These are phyloP conservation scores for Solanum hybrid DNA, from an alignment of 305 asterid genomes.

Conservation along the genomic window DNA sequence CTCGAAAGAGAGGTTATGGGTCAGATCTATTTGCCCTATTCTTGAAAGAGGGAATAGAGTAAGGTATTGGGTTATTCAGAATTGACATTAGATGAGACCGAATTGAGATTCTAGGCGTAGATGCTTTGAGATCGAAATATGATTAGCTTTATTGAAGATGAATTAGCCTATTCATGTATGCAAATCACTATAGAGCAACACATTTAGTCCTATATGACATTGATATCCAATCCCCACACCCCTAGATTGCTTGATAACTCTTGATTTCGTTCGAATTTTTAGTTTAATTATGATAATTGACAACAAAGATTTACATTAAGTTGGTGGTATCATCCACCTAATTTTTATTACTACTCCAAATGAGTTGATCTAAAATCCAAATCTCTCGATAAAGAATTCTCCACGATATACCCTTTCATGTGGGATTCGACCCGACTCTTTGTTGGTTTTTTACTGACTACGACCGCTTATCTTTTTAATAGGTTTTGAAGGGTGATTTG, in stretches of 20 bases:
- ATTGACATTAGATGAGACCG: neutral
- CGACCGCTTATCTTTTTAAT: neutral
- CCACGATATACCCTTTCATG: neutral
- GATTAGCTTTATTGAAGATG: no score
- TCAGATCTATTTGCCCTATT: neutral
- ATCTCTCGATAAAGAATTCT: neutral
- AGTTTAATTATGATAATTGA: neutral
- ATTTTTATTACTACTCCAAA: neutral
- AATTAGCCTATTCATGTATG: neutral
- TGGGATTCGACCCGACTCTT: neutral
- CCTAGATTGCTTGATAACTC: neutral
- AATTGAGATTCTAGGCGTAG: neutral
- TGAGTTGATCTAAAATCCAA: neutral
- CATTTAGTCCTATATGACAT: neutral
- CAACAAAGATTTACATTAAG: neutral
- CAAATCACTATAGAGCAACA: neutral
- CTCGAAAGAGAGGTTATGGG: neutral
- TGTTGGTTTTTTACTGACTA: neutral
- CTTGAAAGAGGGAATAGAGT: neutral
- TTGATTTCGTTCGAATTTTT: no score
- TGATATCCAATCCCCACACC: neutral
- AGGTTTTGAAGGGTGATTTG: neutral
- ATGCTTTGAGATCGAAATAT: neutral
- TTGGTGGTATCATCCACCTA: neutral
- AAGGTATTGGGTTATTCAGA: neutral